Evolutionary conservation across 2,329 filamentous ascomycete genomes (phyloP), one percentile per base, ranked within the genome.

Genomic region (Sporothrix sp.): DNA sequence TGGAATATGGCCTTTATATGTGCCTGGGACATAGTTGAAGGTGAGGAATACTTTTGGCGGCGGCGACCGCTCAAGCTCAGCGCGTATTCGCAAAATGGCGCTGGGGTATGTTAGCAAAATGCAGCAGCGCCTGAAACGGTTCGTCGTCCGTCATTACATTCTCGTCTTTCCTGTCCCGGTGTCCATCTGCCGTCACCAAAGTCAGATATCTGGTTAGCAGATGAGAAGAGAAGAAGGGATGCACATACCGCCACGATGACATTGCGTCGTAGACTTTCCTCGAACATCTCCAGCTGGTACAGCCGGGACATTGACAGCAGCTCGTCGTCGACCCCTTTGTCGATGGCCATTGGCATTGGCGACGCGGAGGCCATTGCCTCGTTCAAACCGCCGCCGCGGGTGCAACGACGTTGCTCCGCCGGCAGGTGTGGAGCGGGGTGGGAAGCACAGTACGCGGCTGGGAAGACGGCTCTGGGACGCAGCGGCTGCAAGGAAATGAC

Each of bases 81-180:
- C 71, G 55, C 73, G 71, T 36, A 87, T 87, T 14, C 85, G 78
- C 49, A 87, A 68, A 9, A 86, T 71, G 18, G 84, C 84, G 49
- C 82, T 86, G 50, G 14, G 4, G 2, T 21, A 6, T 25, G 47
- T 53, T 11, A 39, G 42, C 32, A 40, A 6, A 6, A 32, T n/a
- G 5, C n/a, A n/a, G n/a, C n/a, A n/a, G n/a, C n/a, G n/a, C n/a
- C n/a, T n/a, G n/a, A n/a, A n/a, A n/a, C n/a, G n/a, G n/a, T n/a
- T n/a, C n/a, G n/a, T n/a, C n/a, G n/a, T n/a, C n/a, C n/a, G n/a
- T n/a, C n/a, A n/a, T 66, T 74, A 87, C 84, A 89, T 77, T 57
- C 84, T 81, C 3, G 85, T 89, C 63, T 90, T 90, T 2, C 85
- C 85, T 56, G 78, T 87, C 1, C 85, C 85, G 0, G 85, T 90